Base-by-base conservation (phyloP, 2,329 filamentous ascomycete species). In the Aphanoascus verrucosus region DNA sequence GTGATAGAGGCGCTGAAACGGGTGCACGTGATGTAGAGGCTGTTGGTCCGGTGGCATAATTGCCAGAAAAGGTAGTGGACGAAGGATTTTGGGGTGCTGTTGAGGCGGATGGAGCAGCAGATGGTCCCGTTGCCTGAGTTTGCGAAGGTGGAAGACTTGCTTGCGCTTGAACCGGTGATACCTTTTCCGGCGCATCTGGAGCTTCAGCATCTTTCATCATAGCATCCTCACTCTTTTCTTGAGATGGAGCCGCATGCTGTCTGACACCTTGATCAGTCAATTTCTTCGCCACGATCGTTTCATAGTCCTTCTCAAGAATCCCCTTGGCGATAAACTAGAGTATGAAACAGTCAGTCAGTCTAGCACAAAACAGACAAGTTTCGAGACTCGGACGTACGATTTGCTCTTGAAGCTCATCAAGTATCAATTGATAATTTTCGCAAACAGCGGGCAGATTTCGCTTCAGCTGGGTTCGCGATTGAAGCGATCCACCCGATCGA, bases 301-400 rank as follows among this genome's bases (percentile, higher is more conserved):
- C 66, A 49, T 72, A 72, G 51, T 72, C 70, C 54, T 62, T 66
- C 60, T 72, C 70, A 14, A 72, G 57, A 48, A 71, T 68, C 1
- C 69, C 65, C 57, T 72, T 72, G 32, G 70, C 70, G 42, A 72
- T 67, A 45, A 71, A 71, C 70, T 72, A 20, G 6, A 42, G 46
- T n/a, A 42, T 31, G 43, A 23, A 46, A 35, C n/a, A 3, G 9
- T 37, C n/a, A 3, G 9, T 37, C 35, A 37, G 37, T 41, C 20
- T 23, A 43, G 19, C 50, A 31, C 28, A 34, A 44, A 35, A 28
- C 7, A 19, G 12, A 32, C 53, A 11, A 61, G 8, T 23, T 4
- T 19, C 7, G 42, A 28, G 15, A 19, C 15, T 14, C 5, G n/a
- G n/a, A 53, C 69, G 52, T 65, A 72, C 70, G 59, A 72, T 72